phyloP scores from a whole-genome alignment of 371 early-diverging fungal genomes.

The Apophysomyces ossiformis region DNA sequence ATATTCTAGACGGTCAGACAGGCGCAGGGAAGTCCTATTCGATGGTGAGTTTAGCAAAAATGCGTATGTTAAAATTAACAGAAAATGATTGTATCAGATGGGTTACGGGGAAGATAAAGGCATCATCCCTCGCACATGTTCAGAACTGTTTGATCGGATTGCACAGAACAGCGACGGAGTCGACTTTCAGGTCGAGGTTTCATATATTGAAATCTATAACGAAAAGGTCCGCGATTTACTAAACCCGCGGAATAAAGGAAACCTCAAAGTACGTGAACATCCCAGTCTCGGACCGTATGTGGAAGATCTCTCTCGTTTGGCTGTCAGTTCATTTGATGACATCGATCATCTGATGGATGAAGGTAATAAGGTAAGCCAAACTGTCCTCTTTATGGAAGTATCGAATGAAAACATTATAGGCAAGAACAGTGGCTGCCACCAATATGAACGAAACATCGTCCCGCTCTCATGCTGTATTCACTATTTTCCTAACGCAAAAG shows the following conservation, averaged over 20 bases:
- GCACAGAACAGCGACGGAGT: conserved; percentile 45
- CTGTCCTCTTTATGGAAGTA: not conserved
- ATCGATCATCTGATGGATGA: conserved; percentile 83
- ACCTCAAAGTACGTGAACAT: conserved; percentile 88
- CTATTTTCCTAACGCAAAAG: conserved; percentile 78
- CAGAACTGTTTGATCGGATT: conserved; percentile 78
- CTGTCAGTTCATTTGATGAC: conserved; percentile 79
- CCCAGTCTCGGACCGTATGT: conserved; percentile 91
- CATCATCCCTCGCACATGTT: conserved; percentile 83
- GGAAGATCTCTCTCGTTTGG: conserved; percentile 85
- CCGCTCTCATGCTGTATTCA: conserved; percentile 96
- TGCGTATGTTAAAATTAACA: not conserved
- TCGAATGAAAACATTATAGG: conserved; percentile 36
- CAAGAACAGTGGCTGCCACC: conserved; percentile 92
- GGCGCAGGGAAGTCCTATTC: conserved; percentile 87
- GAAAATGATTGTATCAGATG: conserved; percentile 42
- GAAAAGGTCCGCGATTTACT: conserved; percentile 94
- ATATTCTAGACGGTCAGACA: conserved; percentile 80
- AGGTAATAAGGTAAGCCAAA: conserved; percentile 75
- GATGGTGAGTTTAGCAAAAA: conserved; percentile 61
- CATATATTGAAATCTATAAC: conserved; percentile 85
- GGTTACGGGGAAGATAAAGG: conserved; percentile 80
- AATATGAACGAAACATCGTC: conserved; percentile 96
- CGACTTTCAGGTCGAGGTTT: conserved; percentile 79
- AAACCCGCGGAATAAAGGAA: conserved; percentile 76